Evolutionary conservation across 2,329 filamentous ascomycete species (phyloP), one percentile per base, ranked within the genome.

Genomic region (Venturia aucupariae): DNA sequence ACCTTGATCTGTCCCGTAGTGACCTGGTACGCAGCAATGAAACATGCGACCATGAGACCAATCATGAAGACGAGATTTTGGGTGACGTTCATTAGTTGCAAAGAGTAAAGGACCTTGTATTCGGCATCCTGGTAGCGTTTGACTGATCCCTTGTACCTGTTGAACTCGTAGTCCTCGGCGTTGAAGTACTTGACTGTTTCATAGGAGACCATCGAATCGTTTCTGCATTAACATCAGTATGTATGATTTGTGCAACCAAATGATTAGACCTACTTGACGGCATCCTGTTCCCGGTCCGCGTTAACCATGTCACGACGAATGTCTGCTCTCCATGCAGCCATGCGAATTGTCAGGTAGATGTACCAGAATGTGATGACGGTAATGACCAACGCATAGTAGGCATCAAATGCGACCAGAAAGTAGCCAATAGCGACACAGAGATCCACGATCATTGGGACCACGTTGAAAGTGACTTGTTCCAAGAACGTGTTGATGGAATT

Each of bases 131-230:
- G 84, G 69, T 81, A 86, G 67, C 79, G 79, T 61, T 76, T 73
- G 0, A 87, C 83, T 15, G 84, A 82, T 27, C 80, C 75, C 38
- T 78, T 79, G 70, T 85, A 87, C 7, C 83, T 77, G 62, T 80
- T 77, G 51, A 84, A 84, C 69, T 87, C 84, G 66, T 83, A 81
- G 1, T 75, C 75, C 66, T 86, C 82, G 22, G 84, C 84, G 67
- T 85, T 85, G 74, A 86, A 86, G 70, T 86, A 85, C 68, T 86
- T 85, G 55, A 87, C 84, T 1, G 84, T 86, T 78, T 99, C 94
- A 75, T 97, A 99, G n/a, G 92, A 96, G 67, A 94, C 92, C 80
- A 99, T 94, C 0, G 94, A 97, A 75, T 99, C 94, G 73, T 97
- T 97, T 77, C 81, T 84, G 67, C 15, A 51, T 2, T 19, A 24